A percentile compares a stretch with the other conserved stretches of the same genome.
Evolutionary conservation across 148 eudicot species (phyloP).

Genomic region (Gaultheria prostrata): DNA sequence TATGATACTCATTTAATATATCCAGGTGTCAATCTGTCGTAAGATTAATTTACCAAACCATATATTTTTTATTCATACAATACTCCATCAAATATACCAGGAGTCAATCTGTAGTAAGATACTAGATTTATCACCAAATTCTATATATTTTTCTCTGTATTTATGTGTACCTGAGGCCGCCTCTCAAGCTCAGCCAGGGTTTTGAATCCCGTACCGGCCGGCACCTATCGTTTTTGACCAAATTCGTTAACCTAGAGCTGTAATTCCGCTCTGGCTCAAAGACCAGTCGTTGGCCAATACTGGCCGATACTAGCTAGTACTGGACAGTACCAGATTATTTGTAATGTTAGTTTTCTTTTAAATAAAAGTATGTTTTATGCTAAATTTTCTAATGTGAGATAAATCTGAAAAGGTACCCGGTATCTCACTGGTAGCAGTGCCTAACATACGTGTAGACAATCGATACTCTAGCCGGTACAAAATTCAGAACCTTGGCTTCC

Average conservation of each 20-base stretch:
- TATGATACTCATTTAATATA: neutral
- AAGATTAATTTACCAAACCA: too few species aligned
- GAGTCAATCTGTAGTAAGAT: neutral
- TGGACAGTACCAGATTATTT: neutral
- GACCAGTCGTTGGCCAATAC: neutral
- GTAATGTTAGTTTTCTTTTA: neutral
- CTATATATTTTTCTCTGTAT: neutral
- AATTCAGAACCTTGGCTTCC: neutral
- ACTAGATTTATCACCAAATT: neutral
- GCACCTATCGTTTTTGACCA: neutral
- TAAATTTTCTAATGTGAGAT: neutral
- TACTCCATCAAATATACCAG: neutral
- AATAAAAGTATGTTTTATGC: neutral
- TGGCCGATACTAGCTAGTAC: neutral
- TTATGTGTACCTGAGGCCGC: neutral
- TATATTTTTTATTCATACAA: too few species aligned
- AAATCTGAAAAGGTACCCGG: neutral
- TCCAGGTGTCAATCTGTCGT: neutral
- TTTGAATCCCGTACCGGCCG: neutral
- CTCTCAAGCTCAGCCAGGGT: neutral
- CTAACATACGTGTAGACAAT: neutral
- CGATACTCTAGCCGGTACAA: neutral
- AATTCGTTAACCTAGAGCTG: neutral
- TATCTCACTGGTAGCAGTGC: neutral
- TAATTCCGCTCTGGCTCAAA: neutral